phyloP scores from a whole-genome alignment of 257 asterid species.

The Scutellaria baicalensis region DNA sequence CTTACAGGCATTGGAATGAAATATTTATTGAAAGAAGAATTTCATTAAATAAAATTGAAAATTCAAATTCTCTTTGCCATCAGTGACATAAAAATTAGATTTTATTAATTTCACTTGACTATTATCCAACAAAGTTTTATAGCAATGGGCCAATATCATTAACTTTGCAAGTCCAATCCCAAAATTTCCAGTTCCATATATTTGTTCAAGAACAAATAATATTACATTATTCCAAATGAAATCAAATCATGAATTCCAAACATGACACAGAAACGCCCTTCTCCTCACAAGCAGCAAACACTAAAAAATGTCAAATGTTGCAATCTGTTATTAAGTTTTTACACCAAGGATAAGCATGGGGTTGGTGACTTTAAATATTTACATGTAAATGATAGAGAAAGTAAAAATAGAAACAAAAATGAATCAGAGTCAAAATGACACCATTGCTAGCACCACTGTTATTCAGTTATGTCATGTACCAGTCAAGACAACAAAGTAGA shows the following conservation, averaged over 20 bases:
- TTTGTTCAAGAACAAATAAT: no score
- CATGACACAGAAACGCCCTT: no score
- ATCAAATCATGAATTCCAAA: no score
- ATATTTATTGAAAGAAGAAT: no score
- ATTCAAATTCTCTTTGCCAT: neutral
- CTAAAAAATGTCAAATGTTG: neutral
- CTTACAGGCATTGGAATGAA: neutral
- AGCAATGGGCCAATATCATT: no score
- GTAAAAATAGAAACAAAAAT: neutral
- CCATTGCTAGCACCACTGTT: neutral
- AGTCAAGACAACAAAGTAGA: slow-evolving; percentile 5
- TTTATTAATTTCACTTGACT: no score
- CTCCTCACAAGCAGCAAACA: no score
- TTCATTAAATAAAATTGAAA: no score
- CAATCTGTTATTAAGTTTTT: neutral
- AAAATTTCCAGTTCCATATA: no score
- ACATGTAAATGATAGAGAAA: neutral
- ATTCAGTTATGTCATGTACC: neutral
- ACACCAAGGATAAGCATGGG: neutral
- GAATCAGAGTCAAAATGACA: neutral
- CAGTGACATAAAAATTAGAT: neutral
- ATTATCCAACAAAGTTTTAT: no score
- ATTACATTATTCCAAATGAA: no score
- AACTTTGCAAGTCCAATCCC: no score
- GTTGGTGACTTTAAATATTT: neutral